Conservation (phyloP, 192 early-diverging fungal genomes). For the Coemansia sp. region DNA sequence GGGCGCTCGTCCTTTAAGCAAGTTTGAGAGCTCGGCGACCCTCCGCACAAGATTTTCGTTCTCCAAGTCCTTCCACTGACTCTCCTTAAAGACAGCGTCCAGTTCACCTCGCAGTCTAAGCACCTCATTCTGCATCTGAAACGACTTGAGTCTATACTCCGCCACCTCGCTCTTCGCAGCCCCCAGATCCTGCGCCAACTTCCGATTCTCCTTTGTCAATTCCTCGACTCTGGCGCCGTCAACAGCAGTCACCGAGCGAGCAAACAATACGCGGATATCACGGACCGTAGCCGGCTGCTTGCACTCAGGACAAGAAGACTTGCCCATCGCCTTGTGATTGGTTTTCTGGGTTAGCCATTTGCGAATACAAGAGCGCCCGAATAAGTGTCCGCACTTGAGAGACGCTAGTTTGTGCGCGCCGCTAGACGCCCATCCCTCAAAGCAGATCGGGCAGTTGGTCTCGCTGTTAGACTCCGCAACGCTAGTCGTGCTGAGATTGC, state of each 20-base stretch:
- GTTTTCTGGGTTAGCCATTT: slow-evolving; percentile 30
- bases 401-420: slow-evolving; percentile 32
- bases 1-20: too few relatives aligned
- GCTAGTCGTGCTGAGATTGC: neutral
- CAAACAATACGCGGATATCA: slow-evolving; percentile 44
- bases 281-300: slow-evolving; percentile 23
- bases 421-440: slow-evolving; percentile 37
- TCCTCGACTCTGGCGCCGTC: slow-evolving; percentile 15
- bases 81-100: neutral
- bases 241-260: slow-evolving; percentile 24
- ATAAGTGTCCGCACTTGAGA: slow-evolving; percentile 49
- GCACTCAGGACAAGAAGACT: slow-evolving; percentile 31
- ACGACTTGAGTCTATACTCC: slow-evolving; percentile 3
- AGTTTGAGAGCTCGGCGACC: too few relatives aligned
- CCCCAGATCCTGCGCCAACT: slow-evolving; percentile 10
- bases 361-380: slow-evolving; percentile 35
- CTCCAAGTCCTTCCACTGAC: slow-evolving; percentile 22
- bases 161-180: neutral
- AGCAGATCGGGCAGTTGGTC: slow-evolving; percentile 42
- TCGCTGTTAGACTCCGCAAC: slow-evolving; percentile 9
- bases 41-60: slow-evolving; percentile 10
- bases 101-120: slow-evolving; percentile 15
- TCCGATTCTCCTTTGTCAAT: neutral
- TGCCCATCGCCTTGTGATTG: slow-evolving; percentile 5
- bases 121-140: slow-evolving; percentile 28